Conservation (phyloP, 331 rosid genomes). For the Cydonia oblonga region DNA sequence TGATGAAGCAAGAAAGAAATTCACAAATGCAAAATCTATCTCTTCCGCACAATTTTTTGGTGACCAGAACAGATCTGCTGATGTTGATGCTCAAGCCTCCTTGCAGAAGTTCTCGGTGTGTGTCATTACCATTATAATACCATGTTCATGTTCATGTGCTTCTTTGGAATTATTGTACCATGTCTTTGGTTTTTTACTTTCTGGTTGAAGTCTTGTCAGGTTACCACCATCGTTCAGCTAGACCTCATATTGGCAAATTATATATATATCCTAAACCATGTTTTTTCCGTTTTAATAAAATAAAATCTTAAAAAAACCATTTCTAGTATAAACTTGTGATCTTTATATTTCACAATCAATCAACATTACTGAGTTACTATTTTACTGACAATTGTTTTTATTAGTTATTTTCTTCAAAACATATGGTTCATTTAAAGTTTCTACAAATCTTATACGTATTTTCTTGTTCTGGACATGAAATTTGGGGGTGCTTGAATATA, state of each 20-base stretch:
- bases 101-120: constrained; percentile 80
- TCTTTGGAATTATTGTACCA: not conserved
- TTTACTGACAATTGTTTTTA: too few species aligned
- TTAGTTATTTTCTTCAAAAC: too few species aligned
- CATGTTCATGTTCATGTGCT: not conserved
- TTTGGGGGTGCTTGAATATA: not conserved
- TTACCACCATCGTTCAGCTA: not conserved
- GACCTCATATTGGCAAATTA: not conserved
- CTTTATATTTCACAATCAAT: too few species aligned
- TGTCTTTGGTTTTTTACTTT: not conserved
- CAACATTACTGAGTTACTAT: too few species aligned
- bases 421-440: not conserved
- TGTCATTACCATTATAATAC: constrained; percentile 4
- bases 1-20: constrained; percentile 93
- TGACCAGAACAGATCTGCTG: constrained; percentile 61
- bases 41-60: constrained; percentile 91
- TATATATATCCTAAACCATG: not conserved
- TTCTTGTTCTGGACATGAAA: not conserved
- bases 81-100: constrained; percentile 48
- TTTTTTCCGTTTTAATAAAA: not conserved
- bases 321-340: too few species aligned
- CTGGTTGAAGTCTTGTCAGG: not conserved
- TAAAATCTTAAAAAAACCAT: too few species aligned
- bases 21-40: constrained; percentile 92
- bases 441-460: not conserved